These are phyloP conservation scores for Boletus vermiculosoides DNA, from an alignment of 768 basidiomycete genomes.

Conservation along the genomic window DNA sequence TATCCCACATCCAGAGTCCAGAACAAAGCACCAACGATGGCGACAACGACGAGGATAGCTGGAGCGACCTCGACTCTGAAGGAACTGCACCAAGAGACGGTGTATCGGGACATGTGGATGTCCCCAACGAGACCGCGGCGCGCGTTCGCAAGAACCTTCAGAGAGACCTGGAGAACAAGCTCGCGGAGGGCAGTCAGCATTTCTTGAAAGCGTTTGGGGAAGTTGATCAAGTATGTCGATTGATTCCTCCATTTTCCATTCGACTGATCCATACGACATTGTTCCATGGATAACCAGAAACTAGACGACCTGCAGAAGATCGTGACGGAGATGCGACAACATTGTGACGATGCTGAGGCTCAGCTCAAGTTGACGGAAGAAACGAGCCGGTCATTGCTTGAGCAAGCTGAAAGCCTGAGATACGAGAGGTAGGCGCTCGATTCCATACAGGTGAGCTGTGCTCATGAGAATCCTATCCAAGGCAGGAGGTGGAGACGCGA, in stretches of 20 bases:
- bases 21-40: slow-evolving; percentile 32
- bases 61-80: slow-evolving; percentile 23
- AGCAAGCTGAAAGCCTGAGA: slow-evolving; percentile 75
- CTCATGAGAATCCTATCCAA: slow-evolving; percentile 25
- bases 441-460: not conserved
- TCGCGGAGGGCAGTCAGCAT: slow-evolving; percentile 76
- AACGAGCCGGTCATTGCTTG: slow-evolving; percentile 75
- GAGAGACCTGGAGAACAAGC: slow-evolving; percentile 79
- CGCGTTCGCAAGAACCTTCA: slow-evolving; percentile 77
- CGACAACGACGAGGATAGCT: slow-evolving; percentile 35
- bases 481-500: slow-evolving; percentile 67
- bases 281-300: slow-evolving; percentile 53
- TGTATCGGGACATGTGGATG: slow-evolving; percentile 22
- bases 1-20: not conserved
- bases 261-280: not conserved
- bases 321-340: slow-evolving; percentile 72
- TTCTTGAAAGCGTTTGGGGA: slow-evolving; percentile 85
- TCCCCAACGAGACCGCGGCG: slow-evolving; percentile 64
- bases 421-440: slow-evolving; percentile 58
- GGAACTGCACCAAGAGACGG: slow-evolving; percentile 7
- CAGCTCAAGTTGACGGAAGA: slow-evolving; percentile 74
- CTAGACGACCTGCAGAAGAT: slow-evolving; percentile 75
- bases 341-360: slow-evolving; percentile 81
- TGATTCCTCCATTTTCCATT: not conserved
- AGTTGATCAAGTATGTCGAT: slow-evolving; percentile 76